These are phyloP conservation scores for Marsdenia floribunda DNA, from an alignment of 257 asterid species.

Conservation along the genomic window DNA sequence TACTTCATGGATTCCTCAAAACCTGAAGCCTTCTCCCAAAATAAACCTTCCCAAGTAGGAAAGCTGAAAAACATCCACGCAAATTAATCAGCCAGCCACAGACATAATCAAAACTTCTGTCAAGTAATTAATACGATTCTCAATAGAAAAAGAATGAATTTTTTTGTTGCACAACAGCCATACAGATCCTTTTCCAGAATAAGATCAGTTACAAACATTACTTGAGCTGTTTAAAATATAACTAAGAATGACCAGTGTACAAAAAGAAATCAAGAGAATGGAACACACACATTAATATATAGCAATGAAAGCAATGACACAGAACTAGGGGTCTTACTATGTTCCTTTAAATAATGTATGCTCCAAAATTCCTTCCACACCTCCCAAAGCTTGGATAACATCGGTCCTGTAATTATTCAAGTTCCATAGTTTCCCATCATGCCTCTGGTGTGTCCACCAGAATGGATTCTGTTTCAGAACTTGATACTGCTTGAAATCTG, in stretches of 20 bases:
- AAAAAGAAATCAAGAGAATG: neutral
- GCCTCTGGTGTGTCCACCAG: constrained; percentile 99
- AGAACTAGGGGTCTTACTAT: constrained; percentile 54
- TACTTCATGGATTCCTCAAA: constrained; percentile 99
- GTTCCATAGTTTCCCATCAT: constrained; percentile 97
- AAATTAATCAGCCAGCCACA: constrained; percentile 10
- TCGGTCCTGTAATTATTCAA: constrained; percentile 96
- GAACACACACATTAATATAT: neutral
- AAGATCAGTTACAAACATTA: neutral
- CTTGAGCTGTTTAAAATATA: neutral
- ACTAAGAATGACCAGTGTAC: neutral
- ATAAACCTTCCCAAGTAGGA: constrained; percentile 99
- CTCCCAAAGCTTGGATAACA: constrained; percentile 99
- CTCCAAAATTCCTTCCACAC: constrained; percentile 99
- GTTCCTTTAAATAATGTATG: constrained; percentile 97
- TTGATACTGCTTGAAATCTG: constrained; percentile 98
- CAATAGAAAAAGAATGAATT: neutral
- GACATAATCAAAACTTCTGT: neutral
- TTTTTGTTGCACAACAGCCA: neutral
- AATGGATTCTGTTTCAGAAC: constrained; percentile 98
- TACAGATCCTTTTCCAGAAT: neutral
- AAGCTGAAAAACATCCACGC: constrained; percentile 51
- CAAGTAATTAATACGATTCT: neutral
- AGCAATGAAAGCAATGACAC: neutral
- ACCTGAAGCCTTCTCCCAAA: constrained; percentile 99